Evolutionary conservation across 2,329 filamentous ascomycete species (phyloP), one percentile per base, ranked within the genome.

Genomic region (Penicillium fuscoglaucum): DNA sequence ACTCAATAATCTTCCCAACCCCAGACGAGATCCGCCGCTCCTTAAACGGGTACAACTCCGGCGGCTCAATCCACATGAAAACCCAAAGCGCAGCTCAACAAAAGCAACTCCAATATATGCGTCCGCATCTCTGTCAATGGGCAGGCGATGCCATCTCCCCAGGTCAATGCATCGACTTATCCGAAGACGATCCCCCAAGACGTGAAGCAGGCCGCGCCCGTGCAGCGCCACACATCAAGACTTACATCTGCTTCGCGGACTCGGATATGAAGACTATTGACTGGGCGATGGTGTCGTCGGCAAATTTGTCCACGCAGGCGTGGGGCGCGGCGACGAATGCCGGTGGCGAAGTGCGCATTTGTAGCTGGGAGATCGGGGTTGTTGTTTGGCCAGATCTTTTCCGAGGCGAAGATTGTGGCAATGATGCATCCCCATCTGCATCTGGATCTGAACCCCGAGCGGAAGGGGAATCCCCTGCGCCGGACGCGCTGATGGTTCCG

Each of bases 191-290:
- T 13, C 45, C 51, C 10, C 17, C 29, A 15, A 63, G 51, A 28
- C 70, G 68, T 6, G 80, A 88, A 60, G 83, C 84, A 9, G 86
- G 87, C 1, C 80, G 90, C 54, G 80, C 84, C 48, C 81, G 85
- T 31, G 91, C 91, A 19, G 90, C 91, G 0, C 92, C 92, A 0
- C 92, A 96, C 66, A 90, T 96, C 71, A 96, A 96, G 73, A 96
- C 91, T 0, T 96, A 95, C 68, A 86, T 93, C 45, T 85, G 90
- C 5, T 92, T 83, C 66, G 64, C 72, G 0, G 71, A 79, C 50
- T 37, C 65, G 5, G 58, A 68, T 2, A 76, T 77, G 69, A 69
- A 73, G 6, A 72, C 62, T 0, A 87, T 96, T 40, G 90, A 95
- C 69, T 96, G 92, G 93, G 91, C 90, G 1, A 80, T 96, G 62